phyloP scores from a whole-genome alignment of 768 basidiomycete genomes.

The Amanita thiersii region DNA sequence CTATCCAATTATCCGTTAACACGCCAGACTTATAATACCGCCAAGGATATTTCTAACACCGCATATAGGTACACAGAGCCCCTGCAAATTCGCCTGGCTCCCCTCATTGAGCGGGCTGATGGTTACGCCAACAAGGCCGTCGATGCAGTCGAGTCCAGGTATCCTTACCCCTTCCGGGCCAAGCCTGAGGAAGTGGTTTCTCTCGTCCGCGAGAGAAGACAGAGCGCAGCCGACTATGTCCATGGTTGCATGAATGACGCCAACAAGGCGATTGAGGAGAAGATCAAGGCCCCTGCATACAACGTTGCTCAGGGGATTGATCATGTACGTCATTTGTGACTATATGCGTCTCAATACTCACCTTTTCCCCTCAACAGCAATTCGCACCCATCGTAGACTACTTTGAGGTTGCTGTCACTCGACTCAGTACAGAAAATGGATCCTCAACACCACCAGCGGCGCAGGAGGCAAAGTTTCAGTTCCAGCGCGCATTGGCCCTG shows the following conservation, averaged over 20 bases:
- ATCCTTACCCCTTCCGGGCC: conserved; percentile 69
- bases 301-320: conserved; percentile 63
- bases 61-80: conserved; percentile 61
- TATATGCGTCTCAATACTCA: conserved; percentile 10
- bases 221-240: conserved; percentile 43
- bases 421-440: conserved; percentile 40
- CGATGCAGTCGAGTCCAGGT: conserved; percentile 63
- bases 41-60: conserved; percentile 49
- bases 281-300: conserved; percentile 53
- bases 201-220: conserved; percentile 48
- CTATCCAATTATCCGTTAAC: conserved; percentile 55
- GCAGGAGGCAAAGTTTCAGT: conserved; percentile 61
- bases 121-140: conserved; percentile 67
- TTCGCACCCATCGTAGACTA: conserved; percentile 73
- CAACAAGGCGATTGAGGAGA: conserved; percentile 59
- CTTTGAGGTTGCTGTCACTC: conserved; percentile 48
- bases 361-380: conserved; percentile 29
- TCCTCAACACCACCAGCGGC: conserved; percentile 35
- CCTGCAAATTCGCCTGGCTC: conserved; percentile 55
- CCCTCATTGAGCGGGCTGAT: conserved; percentile 56
- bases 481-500: conserved; percentile 64
- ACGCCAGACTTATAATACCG: conserved; percentile 55
- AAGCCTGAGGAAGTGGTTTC: conserved; percentile 64
- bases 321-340: conserved; percentile 39
- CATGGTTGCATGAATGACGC: conserved; percentile 26